phyloP scores from a whole-genome alignment of 352 stramenopile genomes.

The Peronospora destructor region DNA sequence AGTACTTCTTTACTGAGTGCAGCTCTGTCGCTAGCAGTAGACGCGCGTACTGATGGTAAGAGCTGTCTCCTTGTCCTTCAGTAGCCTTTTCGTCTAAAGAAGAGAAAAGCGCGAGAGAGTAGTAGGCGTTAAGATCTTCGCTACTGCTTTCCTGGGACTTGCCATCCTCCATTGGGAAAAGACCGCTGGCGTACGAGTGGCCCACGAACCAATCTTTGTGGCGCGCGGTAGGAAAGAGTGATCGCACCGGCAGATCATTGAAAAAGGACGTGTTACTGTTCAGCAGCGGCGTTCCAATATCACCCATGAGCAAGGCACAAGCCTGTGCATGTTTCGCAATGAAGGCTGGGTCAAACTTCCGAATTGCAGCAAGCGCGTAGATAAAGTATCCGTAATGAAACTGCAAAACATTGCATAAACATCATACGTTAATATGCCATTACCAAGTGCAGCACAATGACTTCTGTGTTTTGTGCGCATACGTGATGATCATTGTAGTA shows the following conservation, averaged over 20 bases:
- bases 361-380: constrained; percentile 73
- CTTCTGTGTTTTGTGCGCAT: constrained; percentile 15
- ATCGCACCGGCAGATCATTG: constrained; percentile 35
- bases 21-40: constrained; percentile 90
- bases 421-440: constrained; percentile 6
- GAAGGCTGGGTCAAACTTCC: constrained; percentile 71
- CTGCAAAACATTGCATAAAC: constrained; percentile 29
- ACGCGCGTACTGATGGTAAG: constrained; percentile 82
- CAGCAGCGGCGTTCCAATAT: constrained; percentile 60
- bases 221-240: constrained; percentile 81
- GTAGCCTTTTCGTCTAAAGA: constrained; percentile 44
- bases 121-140: constrained; percentile 95
- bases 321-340: constrained; percentile 47
- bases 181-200: constrained; percentile 92
- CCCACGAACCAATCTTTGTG: constrained; percentile 96
- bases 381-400: constrained; percentile 94
- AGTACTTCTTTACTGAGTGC: constrained; percentile 92
- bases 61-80: constrained; percentile 21
- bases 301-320: constrained; percentile 51
- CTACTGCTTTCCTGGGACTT: constrained; percentile 95
- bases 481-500: constrained; percentile 85
- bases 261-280: constrained; percentile 44
- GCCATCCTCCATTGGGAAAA: constrained; percentile 91
- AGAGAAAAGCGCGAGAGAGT: constrained; percentile 86
- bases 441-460: neutral